These are phyloP conservation scores for Blastobotrys ciferrii DNA, from an alignment of 1,139 yeast genomes.

Conservation along the genomic window DNA sequence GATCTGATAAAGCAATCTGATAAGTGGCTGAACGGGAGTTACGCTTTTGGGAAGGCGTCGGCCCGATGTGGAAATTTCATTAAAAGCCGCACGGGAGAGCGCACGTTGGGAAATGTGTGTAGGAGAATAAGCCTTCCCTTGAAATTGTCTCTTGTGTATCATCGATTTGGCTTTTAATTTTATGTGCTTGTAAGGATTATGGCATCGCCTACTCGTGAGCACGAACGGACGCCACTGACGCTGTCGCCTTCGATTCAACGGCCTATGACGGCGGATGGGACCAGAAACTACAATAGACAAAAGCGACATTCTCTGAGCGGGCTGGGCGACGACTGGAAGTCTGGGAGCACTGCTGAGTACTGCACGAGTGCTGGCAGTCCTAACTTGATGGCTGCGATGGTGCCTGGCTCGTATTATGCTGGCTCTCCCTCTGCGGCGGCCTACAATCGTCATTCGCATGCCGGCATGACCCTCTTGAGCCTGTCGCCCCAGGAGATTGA, in stretches of 20 bases:
- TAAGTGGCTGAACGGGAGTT: not conserved
- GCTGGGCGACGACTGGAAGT: not conserved
- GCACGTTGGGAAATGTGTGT: not conserved
- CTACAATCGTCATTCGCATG: not conserved
- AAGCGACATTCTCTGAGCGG: slow-evolving; percentile 1
- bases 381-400: not conserved
- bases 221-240: not conserved
- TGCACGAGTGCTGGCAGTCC: not conserved
- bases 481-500: slow-evolving; percentile 11
- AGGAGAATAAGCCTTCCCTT: too few relatives aligned
- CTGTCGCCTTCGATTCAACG: not conserved
- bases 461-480: not conserved
- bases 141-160: too few relatives aligned
- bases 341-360: not conserved
- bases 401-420: not conserved
- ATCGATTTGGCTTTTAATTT: not conserved
- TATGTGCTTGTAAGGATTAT: not conserved
- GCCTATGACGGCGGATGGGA: slow-evolving; percentile 6
- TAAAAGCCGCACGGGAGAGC: not conserved
- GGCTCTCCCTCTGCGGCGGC: not conserved
- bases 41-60: not conserved
- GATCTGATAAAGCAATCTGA: too few relatives aligned
- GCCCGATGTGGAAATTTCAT: not conserved
- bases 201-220: not conserved
- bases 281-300: not conserved